Conservation (phyloP, 495 filamentous ascomycete genomes). For the Penicillium steckii region DNA sequence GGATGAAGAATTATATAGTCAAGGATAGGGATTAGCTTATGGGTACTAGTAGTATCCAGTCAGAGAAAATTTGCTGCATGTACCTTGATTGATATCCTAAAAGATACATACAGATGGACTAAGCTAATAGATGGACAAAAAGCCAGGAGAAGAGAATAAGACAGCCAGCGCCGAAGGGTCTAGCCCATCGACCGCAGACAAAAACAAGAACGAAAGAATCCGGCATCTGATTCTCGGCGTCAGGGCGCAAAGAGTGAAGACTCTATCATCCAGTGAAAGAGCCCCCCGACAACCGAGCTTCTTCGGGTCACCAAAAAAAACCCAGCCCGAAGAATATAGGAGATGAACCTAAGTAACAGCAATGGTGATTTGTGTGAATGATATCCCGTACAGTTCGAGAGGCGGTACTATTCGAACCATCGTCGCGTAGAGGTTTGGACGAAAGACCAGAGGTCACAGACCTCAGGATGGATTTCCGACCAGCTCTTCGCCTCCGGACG, state of each 20-base stretch:
- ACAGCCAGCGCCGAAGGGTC: conserved; percentile 20
- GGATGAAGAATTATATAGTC: too few species aligned
- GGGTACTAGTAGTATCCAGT: too few species aligned
- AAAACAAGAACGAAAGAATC: conserved; percentile 10
- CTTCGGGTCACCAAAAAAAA: conserved; percentile 32
- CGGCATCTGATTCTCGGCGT: conserved; percentile 28
- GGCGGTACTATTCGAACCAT: neutral
- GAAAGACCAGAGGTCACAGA: conserved; percentile 21
- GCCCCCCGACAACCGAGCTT: conserved; percentile 32
- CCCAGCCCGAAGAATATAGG: conserved; percentile 48
- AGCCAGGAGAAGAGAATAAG: conserved; percentile 22
- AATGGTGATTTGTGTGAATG: conserved; percentile 4
- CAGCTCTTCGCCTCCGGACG: conserved; percentile 11
- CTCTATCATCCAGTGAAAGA: conserved; percentile 28
- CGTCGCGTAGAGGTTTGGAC: conserved; percentile 12
- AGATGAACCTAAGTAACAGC: conserved; percentile 46
- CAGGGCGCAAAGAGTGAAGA: conserved; percentile 20
- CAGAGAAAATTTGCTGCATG: conserved; percentile 10
- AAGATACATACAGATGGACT: conserved; percentile 28
- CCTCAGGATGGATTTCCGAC: conserved; percentile 1
- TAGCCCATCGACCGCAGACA: conserved; percentile 21
- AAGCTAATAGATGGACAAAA: conserved; percentile 18
- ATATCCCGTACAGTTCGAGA: neutral
- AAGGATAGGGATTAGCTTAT: too few species aligned
- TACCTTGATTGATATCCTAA: conserved; percentile 15